These are phyloP conservation scores for Tuctoria greenei DNA, from an alignment of 176 grass and related monocot species.

Conservation along the genomic window DNA sequence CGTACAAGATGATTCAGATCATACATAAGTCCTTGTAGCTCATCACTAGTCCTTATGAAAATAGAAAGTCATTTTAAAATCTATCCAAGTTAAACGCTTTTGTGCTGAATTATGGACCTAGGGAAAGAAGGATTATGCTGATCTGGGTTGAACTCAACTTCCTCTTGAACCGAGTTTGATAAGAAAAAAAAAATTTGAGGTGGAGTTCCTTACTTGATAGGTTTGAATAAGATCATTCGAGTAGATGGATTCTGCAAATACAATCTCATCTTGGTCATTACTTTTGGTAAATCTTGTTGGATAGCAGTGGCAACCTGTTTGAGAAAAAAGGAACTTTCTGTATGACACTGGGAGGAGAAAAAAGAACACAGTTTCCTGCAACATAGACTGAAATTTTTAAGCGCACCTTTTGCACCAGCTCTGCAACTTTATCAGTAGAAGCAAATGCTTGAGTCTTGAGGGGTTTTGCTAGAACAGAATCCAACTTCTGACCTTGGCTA, in stretches of 20 bases:
- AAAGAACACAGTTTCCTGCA: not conserved
- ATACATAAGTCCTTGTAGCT: not conserved
- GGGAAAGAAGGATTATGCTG: not conserved
- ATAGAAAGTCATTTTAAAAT: not conserved
- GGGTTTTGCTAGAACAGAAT: slow-evolving; percentile 91
- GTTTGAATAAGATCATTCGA: slow-evolving; percentile 95
- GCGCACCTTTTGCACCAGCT: slow-evolving; percentile 90
- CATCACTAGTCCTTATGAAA: not conserved
- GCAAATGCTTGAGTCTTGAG: slow-evolving; percentile 95
- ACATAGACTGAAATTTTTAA: slow-evolving; percentile 1
- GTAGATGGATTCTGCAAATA: slow-evolving; percentile 98
- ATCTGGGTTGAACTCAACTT: not conserved
- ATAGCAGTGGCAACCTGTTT: slow-evolving; percentile 64
- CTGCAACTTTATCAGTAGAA: slow-evolving; percentile 91
- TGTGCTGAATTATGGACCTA: not conserved
- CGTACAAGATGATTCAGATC: not conserved
- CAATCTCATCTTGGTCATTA: slow-evolving; percentile 84
- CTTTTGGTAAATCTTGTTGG: slow-evolving; percentile 74
- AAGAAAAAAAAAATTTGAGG: not conserved
- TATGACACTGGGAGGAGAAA: not conserved
- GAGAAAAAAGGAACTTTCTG: not conserved
- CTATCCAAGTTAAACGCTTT: not conserved
- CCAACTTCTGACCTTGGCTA: slow-evolving; percentile 79
- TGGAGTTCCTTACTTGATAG: slow-evolving; percentile 77
- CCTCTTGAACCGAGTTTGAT: not conserved